Evolutionary conservation across 2,329 filamentous ascomycete genomes (phyloP), one percentile per base, ranked within the genome.

Genomic region (Hortaea werneckii): DNA sequence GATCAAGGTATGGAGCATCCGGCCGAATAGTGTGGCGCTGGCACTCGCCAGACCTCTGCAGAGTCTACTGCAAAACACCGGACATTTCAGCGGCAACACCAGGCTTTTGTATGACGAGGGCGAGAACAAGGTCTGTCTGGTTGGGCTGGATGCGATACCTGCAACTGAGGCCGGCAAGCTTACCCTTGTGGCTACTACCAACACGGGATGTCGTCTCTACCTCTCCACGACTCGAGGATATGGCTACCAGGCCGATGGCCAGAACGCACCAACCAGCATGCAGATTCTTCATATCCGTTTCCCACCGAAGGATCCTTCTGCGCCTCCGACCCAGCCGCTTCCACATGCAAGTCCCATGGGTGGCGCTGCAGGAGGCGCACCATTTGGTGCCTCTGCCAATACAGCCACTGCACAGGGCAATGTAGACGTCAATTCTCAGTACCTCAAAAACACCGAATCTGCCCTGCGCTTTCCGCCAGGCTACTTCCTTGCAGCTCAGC

Each of bases 241-340:
- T 68, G 65, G 69, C 45, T 67, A 70, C 45, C 73, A 79, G 29
- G 76, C 75, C 10, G 76, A 77, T 20, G 73, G 77, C 13, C 75
- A 78, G 6, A 82, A 75, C 47, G 81, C 85, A 0, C 89, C 92
- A 0, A 89, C 86, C 56, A 95, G 87, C 66, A 95, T 98, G 87
- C 89, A 95, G 65, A 81, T 95, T n/a, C 85, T 94, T 56, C 92
- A 94, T 60, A 87, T 98, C 65, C 94, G 92, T 61, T 94, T 95
- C 48, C 92, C 94, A 1, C 92, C 92, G 0, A 65, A 71, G 35
- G 58, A 63, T 39, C 47, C 50, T 20, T 45, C 50, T 26, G 46
- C 49, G 27, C 34, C 49, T 38, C 46, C 52, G 9, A 20, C 50
- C 5, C 55, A 57, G 32, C 49, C 43, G 9, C 41, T 40, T 12